Conservation (phyloP, 768 basidiomycete genomes). For the Hygrophorus russula region DNA sequence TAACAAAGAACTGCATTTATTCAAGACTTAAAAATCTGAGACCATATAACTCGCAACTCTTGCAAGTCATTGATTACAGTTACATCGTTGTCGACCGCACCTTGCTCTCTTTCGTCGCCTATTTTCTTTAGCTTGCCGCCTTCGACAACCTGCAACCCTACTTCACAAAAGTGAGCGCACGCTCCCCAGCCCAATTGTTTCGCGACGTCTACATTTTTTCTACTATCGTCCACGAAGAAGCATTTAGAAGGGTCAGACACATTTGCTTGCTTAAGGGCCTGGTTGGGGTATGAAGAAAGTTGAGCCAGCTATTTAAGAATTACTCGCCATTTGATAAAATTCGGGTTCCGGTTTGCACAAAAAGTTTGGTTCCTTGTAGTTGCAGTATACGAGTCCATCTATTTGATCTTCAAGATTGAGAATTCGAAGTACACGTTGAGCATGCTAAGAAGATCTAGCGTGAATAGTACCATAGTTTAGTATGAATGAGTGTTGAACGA, state of each 20-base stretch:
- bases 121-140: conserved; percentile 46
- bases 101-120: conserved; percentile 23
- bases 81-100: conserved; percentile 31
- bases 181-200: conserved; percentile 56
- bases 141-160: conserved; percentile 50
- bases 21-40: conserved; percentile 50
- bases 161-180: conserved; percentile 69
- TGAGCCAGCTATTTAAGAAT: not conserved
- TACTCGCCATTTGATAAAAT: conserved; percentile 49
- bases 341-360: conserved; percentile 73
- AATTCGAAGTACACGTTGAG: conserved; percentile 66
- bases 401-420: conserved; percentile 62
- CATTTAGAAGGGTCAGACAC: conserved; percentile 58
- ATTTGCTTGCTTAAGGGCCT: conserved; percentile 59
- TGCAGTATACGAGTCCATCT: conserved; percentile 69
- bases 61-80: conserved; percentile 46
- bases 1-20: not conserved
- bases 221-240: conserved; percentile 73
- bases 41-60: conserved; percentile 62
- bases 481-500: conserved; percentile 11
- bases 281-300: conserved; percentile 5
- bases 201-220: conserved; percentile 59
- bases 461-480: conserved; percentile 6
- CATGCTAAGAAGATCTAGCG: conserved; percentile 42
- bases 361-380: conserved; percentile 58